Evolutionary conservation across 1,284 basidiomycete species (phyloP).

Genomic region (Malassezia obtusa): DNA sequence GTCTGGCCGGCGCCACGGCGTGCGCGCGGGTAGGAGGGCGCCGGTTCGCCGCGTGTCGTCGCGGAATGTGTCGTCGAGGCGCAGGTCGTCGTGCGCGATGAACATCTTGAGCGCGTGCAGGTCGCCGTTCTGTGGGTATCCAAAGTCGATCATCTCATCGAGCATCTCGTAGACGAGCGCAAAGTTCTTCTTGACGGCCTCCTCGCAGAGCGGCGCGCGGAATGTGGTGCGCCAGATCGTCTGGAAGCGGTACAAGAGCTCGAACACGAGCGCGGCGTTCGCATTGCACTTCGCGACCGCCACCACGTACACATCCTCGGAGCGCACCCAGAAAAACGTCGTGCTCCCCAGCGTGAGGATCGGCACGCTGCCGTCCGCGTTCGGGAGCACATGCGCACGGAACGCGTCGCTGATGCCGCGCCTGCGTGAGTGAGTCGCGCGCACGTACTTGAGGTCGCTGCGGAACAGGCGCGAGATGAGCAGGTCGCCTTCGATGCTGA

Average conservation of each 20-base stretch:
- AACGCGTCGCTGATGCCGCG: conserved; percentile 44
- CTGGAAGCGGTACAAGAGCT: conserved; percentile 92
- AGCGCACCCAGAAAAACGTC: conserved; percentile 89
- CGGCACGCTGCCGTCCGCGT: conserved; percentile 87
- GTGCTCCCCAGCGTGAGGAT: conserved; percentile 96
- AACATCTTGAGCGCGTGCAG: conserved; percentile 94
- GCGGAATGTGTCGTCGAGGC: conserved; percentile 58
- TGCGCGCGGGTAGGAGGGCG: conserved; percentile 95
- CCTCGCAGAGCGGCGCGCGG: conserved; percentile 93
- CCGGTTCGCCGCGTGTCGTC: conserved; percentile 67
- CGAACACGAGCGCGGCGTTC: conserved; percentile 93
- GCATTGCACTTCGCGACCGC: conserved; percentile 96
- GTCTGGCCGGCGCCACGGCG: conserved; percentile 85
- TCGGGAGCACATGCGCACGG: conserved; percentile 82
- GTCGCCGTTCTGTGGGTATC: conserved; percentile 98
- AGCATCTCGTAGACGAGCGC: conserved; percentile 43
- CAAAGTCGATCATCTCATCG: conserved; percentile 83
- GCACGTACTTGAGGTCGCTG: conserved; percentile 30
- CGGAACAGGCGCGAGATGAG: conserved; percentile 45
- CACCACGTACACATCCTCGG: conserved; percentile 88
- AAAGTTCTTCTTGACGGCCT: conserved; percentile 94
- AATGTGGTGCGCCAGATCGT: conserved; percentile 88
- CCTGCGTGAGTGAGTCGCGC: conserved; percentile 2
- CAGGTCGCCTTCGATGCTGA: conserved; percentile 88
- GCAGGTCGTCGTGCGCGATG: conserved; percentile 77